Percentiles rank a stretch among this genome's conserved stretches.
These are phyloP conservation scores for Termitomyces sp. DNA, from an alignment of 768 basidiomycete genomes.

Conservation along the genomic window DNA sequence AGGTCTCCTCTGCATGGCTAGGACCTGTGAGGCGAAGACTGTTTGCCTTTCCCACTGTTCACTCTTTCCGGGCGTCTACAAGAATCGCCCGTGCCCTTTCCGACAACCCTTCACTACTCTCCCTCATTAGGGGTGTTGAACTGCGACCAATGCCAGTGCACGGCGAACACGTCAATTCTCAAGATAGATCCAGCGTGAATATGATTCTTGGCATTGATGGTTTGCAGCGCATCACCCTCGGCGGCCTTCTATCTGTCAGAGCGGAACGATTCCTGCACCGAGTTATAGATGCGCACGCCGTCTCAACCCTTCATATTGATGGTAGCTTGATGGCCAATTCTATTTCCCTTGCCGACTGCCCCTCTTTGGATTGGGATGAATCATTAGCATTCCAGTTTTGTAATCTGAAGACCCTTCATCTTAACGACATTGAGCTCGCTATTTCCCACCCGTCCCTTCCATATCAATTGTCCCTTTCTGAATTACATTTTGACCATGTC, in stretches of 20 bases:
- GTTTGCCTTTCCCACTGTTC: constrained; percentile 38
- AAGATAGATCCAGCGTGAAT: constrained; percentile 35
- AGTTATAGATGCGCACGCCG: constrained; percentile 34
- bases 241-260: constrained; percentile 42
- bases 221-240: constrained; percentile 38
- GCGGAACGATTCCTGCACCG: constrained; percentile 46
- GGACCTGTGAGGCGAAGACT: constrained; percentile 39
- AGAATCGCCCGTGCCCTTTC: constrained; percentile 39
- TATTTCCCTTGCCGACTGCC: constrained; percentile 20
- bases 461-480: constrained; percentile 30
- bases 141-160: constrained; percentile 30
- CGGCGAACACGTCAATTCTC: constrained; percentile 14
- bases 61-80: constrained; percentile 36
- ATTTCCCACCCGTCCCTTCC: constrained; percentile 31
- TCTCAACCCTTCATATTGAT: constrained; percentile 44
- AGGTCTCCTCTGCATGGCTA: constrained; percentile 47
- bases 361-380: constrained; percentile 55
- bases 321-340: constrained; percentile 31
- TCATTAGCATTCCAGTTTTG: constrained; percentile 41
- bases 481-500: constrained; percentile 42
- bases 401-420: constrained; percentile 35
- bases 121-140: constrained; percentile 37
- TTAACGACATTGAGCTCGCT: constrained; percentile 41
- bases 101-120: constrained; percentile 29
- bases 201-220: constrained; percentile 39